Conservation (phyloP, 1,139 yeast species). For the Debaryomycetaceae sp. region DNA sequence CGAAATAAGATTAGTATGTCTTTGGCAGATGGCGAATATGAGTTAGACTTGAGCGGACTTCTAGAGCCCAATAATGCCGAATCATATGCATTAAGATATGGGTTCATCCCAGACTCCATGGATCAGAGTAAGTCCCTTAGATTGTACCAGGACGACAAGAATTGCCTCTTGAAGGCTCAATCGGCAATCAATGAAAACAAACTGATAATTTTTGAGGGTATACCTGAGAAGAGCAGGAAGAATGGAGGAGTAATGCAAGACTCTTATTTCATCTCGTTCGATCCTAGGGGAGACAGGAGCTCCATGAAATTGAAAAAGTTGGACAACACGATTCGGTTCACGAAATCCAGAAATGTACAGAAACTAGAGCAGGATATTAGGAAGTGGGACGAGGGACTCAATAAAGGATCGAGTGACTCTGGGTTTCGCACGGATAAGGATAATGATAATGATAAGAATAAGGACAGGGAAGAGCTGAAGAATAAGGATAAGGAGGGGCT, state of each 20-base stretch:
- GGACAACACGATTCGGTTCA: constrained; percentile 32
- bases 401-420: not conserved
- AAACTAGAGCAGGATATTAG: constrained; percentile 15
- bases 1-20: constrained; percentile 13
- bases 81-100: constrained; percentile 37
- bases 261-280: constrained; percentile 29
- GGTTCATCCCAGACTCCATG: constrained; percentile 43
- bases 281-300: constrained; percentile 13
- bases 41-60: constrained; percentile 34
- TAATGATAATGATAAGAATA: not conserved
- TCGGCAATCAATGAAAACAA: constrained; percentile 17
- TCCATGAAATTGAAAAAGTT: constrained; percentile 22
- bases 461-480: not conserved
- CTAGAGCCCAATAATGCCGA: constrained; percentile 12
- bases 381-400: constrained; percentile 11
- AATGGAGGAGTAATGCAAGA: constrained; percentile 15
- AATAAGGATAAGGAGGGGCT: not conserved
- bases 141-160: constrained; percentile 34
- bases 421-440: no score
- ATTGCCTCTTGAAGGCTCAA: constrained; percentile 30
- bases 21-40: constrained; percentile 46
- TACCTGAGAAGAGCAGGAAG: constrained; percentile 25
- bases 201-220: constrained; percentile 40
- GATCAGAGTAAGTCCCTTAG: constrained; percentile 33
- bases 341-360: constrained; percentile 32